Base-by-base conservation (phyloP, 495 filamentous ascomycete genomes). In the Xylaria palmicola region DNA sequence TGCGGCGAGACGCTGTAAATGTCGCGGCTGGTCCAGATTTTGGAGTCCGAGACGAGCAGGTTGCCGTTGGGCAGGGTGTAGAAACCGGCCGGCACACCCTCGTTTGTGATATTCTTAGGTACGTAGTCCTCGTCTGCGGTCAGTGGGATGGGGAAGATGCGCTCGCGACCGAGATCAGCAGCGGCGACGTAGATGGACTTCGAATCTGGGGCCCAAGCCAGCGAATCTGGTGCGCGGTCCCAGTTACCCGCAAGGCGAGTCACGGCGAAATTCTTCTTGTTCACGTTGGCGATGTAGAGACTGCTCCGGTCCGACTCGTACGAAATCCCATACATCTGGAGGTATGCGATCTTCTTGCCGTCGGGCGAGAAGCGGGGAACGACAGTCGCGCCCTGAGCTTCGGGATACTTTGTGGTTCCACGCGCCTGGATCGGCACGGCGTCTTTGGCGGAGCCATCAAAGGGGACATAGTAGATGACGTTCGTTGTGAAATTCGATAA, bases 291-390 rank as follows among this genome's bases (percentile, higher is more conserved):
- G 22, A 71, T 60, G 56, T 91, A 79, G 19, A 91, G 77, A 3
- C 85, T 78, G 60, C 90, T 92, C 66, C 86, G 85, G 71, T 91
- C 90, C 6, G 86, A 86, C 72, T 92, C 90, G 68, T 92, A 91
- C 2, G 86, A 82, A 64, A 89, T 85, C 26, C 84, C 70, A 30
- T 80, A 76, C 84, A 87, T 87, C 40, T 84, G 79, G 61, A 91
- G 78, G 48, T 90, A 87, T 13, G 85, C 89, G 48, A 87, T 80
- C 15, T 79, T 75, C 60, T 81, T 81, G n/a, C 89, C 88, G 61
- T 87, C 82, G 6, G 86, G 83, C 15, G 86, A 86, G 40, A 90
- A 83, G 8, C 83, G 79, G 2, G 89, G 89, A 13, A 81, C 85
- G 0, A 84, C 80, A 71, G 84, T 83, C 10, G 89, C 88, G 0